phyloP scores from a whole-genome alignment of 2,329 filamentous ascomycete species.

The Colletotrichum chrysophilum region DNA sequence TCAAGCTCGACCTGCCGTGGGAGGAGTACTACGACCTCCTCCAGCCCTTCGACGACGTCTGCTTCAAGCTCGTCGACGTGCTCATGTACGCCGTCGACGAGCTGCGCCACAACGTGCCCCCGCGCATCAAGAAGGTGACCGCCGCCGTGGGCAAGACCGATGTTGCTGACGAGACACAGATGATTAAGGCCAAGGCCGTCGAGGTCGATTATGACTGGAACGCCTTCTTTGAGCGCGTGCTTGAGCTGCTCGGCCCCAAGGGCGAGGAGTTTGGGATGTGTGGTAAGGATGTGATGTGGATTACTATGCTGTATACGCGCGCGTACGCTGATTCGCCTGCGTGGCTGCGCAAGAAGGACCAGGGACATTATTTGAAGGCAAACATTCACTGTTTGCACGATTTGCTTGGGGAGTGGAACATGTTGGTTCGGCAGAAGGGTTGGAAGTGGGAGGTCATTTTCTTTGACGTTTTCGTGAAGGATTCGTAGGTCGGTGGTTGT shows the following conservation, averaged over 20 bases:
- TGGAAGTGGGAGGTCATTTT: neutral
- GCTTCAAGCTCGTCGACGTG: neutral
- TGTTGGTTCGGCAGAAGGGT: neutral
- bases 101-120: neutral
- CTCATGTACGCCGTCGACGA: neutral
- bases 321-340: neutral
- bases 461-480: neutral
- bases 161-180: neutral
- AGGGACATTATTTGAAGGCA: neutral
- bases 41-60: constrained; percentile 3
- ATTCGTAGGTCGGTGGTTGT: neutral
- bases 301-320: neutral
- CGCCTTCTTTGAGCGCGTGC: neutral
- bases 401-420: constrained; percentile 1
- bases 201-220: neutral
- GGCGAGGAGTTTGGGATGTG: neutral
- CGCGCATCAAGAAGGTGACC: neutral
- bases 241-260: neutral
- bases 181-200: neutral
- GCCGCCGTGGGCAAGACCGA: neutral
- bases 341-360: neutral
- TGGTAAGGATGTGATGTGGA: constrained; percentile 6
- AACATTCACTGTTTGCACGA: constrained; percentile 5
- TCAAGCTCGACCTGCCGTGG: neutral
- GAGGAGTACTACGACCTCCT: constrained; percentile 5